Base-by-base conservation (phyloP, 2,329 filamentous ascomycete species). In the Stachybotrys elegans region DNA sequence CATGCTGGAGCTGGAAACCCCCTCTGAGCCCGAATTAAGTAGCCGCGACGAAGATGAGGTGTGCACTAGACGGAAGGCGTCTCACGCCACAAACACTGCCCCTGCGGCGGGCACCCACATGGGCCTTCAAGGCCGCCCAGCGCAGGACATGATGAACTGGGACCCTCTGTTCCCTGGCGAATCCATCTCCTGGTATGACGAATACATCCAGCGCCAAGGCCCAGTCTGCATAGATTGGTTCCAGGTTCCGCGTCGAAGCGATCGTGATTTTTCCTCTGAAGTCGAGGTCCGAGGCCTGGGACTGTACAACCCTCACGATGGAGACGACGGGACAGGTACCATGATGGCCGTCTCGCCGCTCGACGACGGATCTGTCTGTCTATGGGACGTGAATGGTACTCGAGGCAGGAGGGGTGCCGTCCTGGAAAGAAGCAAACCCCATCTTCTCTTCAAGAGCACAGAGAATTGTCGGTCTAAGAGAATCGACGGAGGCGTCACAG, bases 341-440 rank as follows among this genome's bases (percentile, higher is more conserved):
- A 49, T 74, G 48, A 71, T 83, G 43, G 81, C 88, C 0, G 75
- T 95, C 14, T 84, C 86, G 1, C 88, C 90, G 3, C 70, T 95
- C 7, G 88, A 94, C 46, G 88, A 96, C 58, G 90, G 90, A 0
- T 89, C 87, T 42, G 76, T 96, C n/a, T 88, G 84, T 53, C 66
- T 95, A 6, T 96, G 90, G 90, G 86, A 95, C 57, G 69, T 88
- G 41, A 80, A 76, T 43, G 77, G 76, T 2, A 76, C 72, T 22
- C 67, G 68, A 39, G 65, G 65, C 5, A 71, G 60, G 49, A 76
- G 74, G 51, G 86, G 87, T 2, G 76, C 72, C 3, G 78, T 93
- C 23, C 52, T 87, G 11, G 81, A 78, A 1, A 76, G 76, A 48
- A 93, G 86, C 61, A 68, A 68, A 17, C 71, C 82, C 0, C 85